These are phyloP conservation scores for Dryadomyces quercus-mongolicae DNA, from an alignment of 2,329 filamentous ascomycete species.

Conservation along the genomic window DNA sequence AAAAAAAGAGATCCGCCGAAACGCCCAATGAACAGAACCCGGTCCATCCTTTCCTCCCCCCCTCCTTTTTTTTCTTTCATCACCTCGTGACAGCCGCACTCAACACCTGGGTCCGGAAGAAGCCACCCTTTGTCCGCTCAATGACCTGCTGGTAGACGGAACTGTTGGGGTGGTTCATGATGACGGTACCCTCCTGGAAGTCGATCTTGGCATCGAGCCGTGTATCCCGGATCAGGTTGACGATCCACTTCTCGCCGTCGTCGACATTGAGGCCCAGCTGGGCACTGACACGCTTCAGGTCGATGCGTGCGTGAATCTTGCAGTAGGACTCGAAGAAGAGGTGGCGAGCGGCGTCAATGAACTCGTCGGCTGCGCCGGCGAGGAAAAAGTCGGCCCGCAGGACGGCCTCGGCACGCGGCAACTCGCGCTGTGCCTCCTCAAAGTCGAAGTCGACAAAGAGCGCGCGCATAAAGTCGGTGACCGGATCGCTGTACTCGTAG, in stretches of 20 bases:
- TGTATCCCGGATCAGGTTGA: constrained; percentile 97
- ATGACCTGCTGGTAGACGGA: constrained; percentile 99
- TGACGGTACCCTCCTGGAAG: constrained; percentile 94
- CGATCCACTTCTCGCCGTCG: constrained; percentile 99
- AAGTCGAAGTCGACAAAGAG: constrained; percentile 95
- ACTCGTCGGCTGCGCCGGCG: constrained; percentile 67
- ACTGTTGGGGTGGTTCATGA: constrained; percentile 99
- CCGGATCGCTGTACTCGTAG: constrained; percentile 93
- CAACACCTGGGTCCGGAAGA: constrained; percentile 95
- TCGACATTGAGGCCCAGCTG: constrained; percentile 85
- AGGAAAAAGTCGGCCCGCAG: constrained; percentile 94
- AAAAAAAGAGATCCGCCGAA: neutral
- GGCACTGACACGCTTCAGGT: constrained; percentile 90
- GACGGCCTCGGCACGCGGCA: constrained; percentile 79
- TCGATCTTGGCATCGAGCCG: constrained; percentile 98
- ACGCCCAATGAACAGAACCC: constrained; percentile 1
- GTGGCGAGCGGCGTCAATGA: constrained; percentile 89
- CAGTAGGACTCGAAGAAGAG: constrained; percentile 98
- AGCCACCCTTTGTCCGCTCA: constrained; percentile 95
- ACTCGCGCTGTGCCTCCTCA: constrained; percentile 85
- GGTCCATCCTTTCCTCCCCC: neutral
- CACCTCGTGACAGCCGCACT: constrained; percentile 45
- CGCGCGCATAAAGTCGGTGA: constrained; percentile 93
- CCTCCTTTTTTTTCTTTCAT: too few species aligned
- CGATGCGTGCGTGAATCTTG: constrained; percentile 98